These are phyloP conservation scores for Coccinonectria pachysandricola DNA, from an alignment of 2,329 filamentous ascomycete genomes.

Conservation along the genomic window DNA sequence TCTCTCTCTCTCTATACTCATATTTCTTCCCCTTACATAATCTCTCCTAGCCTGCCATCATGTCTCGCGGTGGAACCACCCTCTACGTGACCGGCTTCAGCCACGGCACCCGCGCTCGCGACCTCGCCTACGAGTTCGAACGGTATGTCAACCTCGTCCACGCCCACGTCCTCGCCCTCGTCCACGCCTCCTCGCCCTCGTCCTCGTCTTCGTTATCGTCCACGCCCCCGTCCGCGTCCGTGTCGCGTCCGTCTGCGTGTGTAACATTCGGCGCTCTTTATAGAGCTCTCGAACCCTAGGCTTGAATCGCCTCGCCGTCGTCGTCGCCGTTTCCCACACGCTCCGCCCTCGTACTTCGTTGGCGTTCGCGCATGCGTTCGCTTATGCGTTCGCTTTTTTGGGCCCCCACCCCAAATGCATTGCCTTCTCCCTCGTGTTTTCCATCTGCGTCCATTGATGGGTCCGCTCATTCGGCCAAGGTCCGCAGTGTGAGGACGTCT, in stretches of 20 bases:
- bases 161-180: slow-evolving; percentile 26
- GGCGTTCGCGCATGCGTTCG: slow-evolving; percentile 18
- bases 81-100: slow-evolving; percentile 99
- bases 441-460: slow-evolving; percentile 17
- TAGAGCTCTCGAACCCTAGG: slow-evolving; percentile 15
- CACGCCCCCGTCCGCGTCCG: slow-evolving; percentile 19
- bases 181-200: slow-evolving; percentile 30
- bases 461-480: slow-evolving; percentile 18
- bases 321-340: slow-evolving; percentile 19
- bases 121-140: slow-evolving; percentile 99
- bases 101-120: slow-evolving; percentile 95
- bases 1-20: slow-evolving; percentile 2
- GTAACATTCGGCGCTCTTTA: no score
- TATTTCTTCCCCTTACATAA: no score
- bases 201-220: slow-evolving; percentile 28
- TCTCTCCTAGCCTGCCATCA: slow-evolving; percentile 30
- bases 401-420: slow-evolving; percentile 12
- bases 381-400: no score
- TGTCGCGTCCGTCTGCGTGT: slow-evolving; percentile 11
- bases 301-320: slow-evolving; percentile 17
- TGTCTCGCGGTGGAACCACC: slow-evolving; percentile 90
- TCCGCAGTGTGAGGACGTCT: slow-evolving; percentile 14
- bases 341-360: slow-evolving; percentile 16
- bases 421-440: slow-evolving; percentile 12
- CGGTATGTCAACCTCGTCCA: slow-evolving; percentile 71